Evolutionary conservation across 2,329 filamentous ascomycete species (phyloP).

Genomic region (Penicillium thymicola): DNA sequence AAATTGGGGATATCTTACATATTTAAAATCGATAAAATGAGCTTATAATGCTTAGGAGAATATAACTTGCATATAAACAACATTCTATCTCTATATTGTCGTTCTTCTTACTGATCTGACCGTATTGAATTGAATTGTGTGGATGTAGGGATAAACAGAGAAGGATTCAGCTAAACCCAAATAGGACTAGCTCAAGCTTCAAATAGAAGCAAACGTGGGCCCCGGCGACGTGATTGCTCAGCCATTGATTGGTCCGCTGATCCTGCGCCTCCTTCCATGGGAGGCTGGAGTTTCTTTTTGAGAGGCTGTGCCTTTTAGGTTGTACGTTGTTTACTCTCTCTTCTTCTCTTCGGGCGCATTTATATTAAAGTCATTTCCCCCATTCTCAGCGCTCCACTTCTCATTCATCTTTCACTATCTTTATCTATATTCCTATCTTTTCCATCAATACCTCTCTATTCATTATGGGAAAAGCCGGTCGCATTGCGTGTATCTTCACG

Average conservation of each 20-base stretch:
- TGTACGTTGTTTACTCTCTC: not conserved
- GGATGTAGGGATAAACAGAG: not conserved
- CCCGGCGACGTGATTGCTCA: conserved; percentile 13
- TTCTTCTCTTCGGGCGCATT: not conserved
- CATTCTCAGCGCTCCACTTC: not conserved
- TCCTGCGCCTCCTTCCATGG: conserved; percentile 20
- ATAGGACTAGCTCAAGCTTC: conserved; percentile 9
- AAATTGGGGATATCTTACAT: not conserved
- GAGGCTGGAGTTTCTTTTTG: conserved; percentile 19
- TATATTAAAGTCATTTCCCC: conserved; percentile 14
- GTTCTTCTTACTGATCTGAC: not conserved
- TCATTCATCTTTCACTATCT: conserved; percentile 1
- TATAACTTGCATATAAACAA: not conserved
- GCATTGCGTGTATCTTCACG: conserved; percentile 81
- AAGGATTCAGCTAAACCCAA: not conserved
- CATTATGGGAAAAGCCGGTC: conserved; percentile 68
- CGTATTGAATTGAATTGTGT: not conserved
- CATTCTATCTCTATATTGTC: not conserved
- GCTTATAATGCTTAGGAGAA: not conserved
- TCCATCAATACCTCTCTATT: not conserved
- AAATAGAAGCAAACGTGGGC: conserved; percentile 32
- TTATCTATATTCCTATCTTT: not conserved
- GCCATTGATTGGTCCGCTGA: conserved; percentile 18
- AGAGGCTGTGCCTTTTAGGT: conserved; percentile 15
- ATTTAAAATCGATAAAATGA: not conserved